Conservation (phyloP, 139 green algal species). For the Tetraselmis chui region DNA sequence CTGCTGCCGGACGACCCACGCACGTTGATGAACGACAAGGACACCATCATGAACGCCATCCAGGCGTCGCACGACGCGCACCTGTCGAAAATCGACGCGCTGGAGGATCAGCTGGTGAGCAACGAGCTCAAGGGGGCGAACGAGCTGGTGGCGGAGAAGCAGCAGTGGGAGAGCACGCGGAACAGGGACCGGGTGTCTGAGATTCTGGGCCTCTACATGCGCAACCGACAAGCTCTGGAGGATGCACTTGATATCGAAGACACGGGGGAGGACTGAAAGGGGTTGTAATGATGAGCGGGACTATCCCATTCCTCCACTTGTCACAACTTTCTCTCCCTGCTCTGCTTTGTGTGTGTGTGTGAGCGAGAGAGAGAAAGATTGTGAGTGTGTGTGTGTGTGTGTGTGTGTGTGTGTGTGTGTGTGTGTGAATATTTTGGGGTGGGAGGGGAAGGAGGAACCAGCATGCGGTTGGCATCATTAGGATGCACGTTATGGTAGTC, state of each 20-base stretch:
- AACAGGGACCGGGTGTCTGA: constrained; percentile 62
- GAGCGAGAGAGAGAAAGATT: too few relatives aligned
- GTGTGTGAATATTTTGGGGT: too few relatives aligned
- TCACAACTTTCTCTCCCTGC: too few relatives aligned
- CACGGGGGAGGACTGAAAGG: constrained; percentile 2
- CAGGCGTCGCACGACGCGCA: constrained; percentile 61
- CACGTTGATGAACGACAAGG: constrained; percentile 35
- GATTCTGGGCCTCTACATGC: constrained; percentile 57
- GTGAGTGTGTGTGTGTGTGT: too few relatives aligned
- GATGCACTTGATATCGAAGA: neutral
- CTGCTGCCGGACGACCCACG: constrained; percentile 9
- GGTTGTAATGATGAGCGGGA: too few relatives aligned
- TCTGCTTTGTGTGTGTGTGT: too few relatives aligned
- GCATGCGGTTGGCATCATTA: too few relatives aligned
- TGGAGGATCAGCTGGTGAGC: constrained; percentile 60
- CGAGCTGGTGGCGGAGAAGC: constrained; percentile 28
- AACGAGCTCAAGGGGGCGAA: constrained; percentile 38
- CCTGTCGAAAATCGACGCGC: constrained; percentile 53
- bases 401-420: too few relatives aligned
- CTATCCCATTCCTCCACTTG: too few relatives aligned
- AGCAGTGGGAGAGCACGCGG: constrained; percentile 23
- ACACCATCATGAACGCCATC: constrained; percentile 32
- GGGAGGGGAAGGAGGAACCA: too few relatives aligned
- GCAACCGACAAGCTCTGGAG: constrained; percentile 41
- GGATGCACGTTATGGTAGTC: too few relatives aligned